A percentile compares a stretch with the other conserved stretches of the same genome.
phyloP scores from a whole-genome alignment of 2,329 filamentous ascomycete genomes.

The Fusarium mexicanum region DNA sequence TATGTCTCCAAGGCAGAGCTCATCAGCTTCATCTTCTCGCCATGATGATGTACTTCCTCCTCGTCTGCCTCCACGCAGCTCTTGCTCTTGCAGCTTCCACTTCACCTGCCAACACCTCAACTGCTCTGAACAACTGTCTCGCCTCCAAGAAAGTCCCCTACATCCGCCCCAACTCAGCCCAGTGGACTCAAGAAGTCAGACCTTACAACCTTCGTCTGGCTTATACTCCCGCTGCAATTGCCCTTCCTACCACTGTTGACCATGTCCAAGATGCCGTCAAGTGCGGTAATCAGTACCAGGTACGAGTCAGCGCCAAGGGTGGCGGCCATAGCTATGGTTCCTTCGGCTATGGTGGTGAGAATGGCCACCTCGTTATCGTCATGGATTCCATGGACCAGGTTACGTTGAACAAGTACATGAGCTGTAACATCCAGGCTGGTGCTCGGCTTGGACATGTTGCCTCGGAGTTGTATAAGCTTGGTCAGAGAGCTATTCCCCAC shows the following conservation, averaged over 20 bases:
- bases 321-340: slow-evolving; percentile 66
- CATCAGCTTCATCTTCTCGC: background rate
- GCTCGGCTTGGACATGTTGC: slow-evolving; percentile 61
- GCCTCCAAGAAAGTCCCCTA: slow-evolving; percentile 34
- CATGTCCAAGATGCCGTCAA: slow-evolving; percentile 57
- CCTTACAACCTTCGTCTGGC: slow-evolving; percentile 49
- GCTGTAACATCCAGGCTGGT: slow-evolving; percentile 51
- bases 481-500: slow-evolving; percentile 56
- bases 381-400: slow-evolving; percentile 53
- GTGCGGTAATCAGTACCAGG: slow-evolving; percentile 53
- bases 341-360: slow-evolving; percentile 55
- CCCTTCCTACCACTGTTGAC: slow-evolving; percentile 45
- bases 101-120: background rate
- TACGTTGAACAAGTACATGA: slow-evolving; percentile 30
- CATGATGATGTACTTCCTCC: slow-evolving; percentile 5
- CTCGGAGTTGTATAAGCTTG: slow-evolving; percentile 51
- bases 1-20: background rate
- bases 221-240: slow-evolving; percentile 46
- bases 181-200: slow-evolving; percentile 48
- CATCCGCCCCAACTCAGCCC: slow-evolving; percentile 24
- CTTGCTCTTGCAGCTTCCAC: background rate
- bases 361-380: slow-evolving; percentile 54
- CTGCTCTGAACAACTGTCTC: slow-evolving; percentile 41
- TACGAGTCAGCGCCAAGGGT: slow-evolving; percentile 61
- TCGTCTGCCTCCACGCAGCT: background rate